Evolutionary conservation across 2,329 filamentous ascomycete genomes (phyloP).

Genomic region (Penicillium sumatraense): DNA sequence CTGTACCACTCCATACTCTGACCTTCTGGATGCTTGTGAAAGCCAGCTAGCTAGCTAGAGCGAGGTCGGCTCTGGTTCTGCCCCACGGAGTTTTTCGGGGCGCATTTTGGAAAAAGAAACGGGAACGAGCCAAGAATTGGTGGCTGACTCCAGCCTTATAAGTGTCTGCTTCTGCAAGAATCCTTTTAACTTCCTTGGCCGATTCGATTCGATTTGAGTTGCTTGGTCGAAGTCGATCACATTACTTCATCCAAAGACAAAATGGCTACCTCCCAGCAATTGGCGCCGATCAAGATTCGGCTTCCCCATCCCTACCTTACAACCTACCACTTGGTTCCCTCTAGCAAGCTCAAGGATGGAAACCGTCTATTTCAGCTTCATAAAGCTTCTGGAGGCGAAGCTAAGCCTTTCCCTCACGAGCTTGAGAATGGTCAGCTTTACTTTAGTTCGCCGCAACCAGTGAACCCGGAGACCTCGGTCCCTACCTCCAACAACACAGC

Average conservation of each 20-base stretch:
- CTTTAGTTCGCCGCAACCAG: constrained; percentile 38
- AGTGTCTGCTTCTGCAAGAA: not conserved
- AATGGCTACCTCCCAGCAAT: constrained; percentile 9
- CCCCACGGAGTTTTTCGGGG: constrained; percentile 13
- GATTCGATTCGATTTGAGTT: no score
- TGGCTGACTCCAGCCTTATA: not conserved
- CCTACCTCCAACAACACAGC: constrained; percentile 30
- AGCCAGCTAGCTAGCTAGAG: not conserved
- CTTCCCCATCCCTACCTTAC: constrained; percentile 53
- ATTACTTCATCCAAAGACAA: not conserved
- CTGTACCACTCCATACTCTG: no score
- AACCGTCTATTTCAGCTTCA: constrained; percentile 22
- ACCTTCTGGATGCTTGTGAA: not conserved
- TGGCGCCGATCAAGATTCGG: constrained; percentile 15
- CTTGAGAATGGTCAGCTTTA: constrained; percentile 44
- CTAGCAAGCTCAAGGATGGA: constrained; percentile 33
- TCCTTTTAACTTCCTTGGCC: not conserved
- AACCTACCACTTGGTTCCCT: constrained; percentile 31
- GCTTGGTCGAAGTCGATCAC: no score
- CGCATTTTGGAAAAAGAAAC: no score
- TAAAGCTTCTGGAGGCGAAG: constrained; percentile 31
- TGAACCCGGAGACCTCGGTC: constrained; percentile 8
- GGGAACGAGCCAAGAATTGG: constrained; percentile 1
- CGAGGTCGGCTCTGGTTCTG: constrained; percentile 12
- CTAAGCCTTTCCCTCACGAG: constrained; percentile 37